These are phyloP conservation scores for Coemansia sp. DNA, from an alignment of 192 early-diverging fungal species.

Conservation along the genomic window DNA sequence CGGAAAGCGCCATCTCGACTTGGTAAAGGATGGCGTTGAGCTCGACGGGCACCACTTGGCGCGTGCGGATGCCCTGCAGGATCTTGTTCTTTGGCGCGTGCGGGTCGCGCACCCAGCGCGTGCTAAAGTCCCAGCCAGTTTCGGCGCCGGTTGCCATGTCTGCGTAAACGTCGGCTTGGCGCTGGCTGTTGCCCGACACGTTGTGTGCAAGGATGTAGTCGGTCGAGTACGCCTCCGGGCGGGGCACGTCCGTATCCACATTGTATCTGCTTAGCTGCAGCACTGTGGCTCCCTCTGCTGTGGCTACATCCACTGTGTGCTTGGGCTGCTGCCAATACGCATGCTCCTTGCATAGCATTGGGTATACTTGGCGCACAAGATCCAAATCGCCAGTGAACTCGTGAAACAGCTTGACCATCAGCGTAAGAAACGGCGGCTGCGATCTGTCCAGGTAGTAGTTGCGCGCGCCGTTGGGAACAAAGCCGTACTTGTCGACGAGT, in stretches of 20 bases:
- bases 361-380: constrained; percentile 56
- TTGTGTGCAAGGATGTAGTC: constrained; percentile 62
- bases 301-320: constrained; percentile 50
- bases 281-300: neutral
- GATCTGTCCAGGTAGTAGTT: constrained; percentile 76
- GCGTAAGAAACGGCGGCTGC: constrained; percentile 70
- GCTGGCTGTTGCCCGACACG: constrained; percentile 21
- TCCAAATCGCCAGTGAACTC: constrained; percentile 55
- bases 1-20: constrained; percentile 25
- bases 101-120: constrained; percentile 60
- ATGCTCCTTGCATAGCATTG: constrained; percentile 63
- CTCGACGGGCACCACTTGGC: constrained; percentile 65
- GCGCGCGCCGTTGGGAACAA: constrained; percentile 77
- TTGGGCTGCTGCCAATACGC: constrained; percentile 60
- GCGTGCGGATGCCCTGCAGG: constrained; percentile 60
- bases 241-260: constrained; percentile 59
- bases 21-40: constrained; percentile 72
- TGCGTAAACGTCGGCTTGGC: constrained; percentile 55
- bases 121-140: constrained; percentile 73
- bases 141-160: constrained; percentile 72
- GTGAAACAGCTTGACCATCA: constrained; percentile 69
- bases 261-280: constrained; percentile 57
- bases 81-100: constrained; percentile 28
- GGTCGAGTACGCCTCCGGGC: constrained; percentile 68
- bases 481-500: constrained; percentile 63